Percentiles rank a stretch among this genome's conserved stretches.
Conservation (phyloP, 352 stramenopile genomes). For the Pythium plurisporium region DNA sequence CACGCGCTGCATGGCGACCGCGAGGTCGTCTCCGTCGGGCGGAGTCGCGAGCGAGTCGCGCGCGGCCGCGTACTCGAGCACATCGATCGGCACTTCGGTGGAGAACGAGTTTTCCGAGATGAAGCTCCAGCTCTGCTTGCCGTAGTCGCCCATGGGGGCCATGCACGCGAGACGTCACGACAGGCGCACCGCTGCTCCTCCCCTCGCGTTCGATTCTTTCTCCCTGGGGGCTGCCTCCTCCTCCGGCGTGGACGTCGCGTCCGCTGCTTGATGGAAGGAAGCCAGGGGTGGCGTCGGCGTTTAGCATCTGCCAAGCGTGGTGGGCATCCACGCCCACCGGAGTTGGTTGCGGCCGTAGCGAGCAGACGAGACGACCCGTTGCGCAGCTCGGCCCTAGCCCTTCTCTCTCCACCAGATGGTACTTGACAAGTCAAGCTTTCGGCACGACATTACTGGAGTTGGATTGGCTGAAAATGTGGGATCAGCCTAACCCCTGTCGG, state of each 20-base stretch:
- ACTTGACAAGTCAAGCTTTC: not conserved
- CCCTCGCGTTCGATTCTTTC: too few species aligned
- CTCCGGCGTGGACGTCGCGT: too few species aligned
- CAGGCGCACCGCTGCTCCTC: too few species aligned
- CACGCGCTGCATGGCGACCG: conserved; percentile 19
- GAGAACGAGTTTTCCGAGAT: conserved; percentile 79
- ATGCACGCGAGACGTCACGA: conserved; percentile 1
- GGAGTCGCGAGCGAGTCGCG: conserved; percentile 17
- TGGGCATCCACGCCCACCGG: not conserved
- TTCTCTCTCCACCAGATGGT: not conserved
- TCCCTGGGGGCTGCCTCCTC: not conserved
- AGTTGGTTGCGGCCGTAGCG: not conserved
- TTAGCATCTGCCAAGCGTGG: not conserved
- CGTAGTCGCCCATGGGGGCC: conserved; percentile 17
- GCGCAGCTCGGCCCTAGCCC: conserved; percentile 1
- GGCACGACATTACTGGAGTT: not conserved
- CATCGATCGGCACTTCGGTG: conserved; percentile 28
- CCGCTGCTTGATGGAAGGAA: conserved; percentile 1
- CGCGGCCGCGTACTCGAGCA: conserved; percentile 44
- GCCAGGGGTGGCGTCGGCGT: not conserved
- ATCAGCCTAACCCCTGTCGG: not conserved
- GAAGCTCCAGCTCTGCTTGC: conserved; percentile 77
- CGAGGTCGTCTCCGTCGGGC: conserved; percentile 13
- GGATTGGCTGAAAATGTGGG: not conserved
- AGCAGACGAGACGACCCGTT: not conserved